Conservation (phyloP, 495 filamentous ascomycete genomes). For the Podospora bellae-mahoneyi region DNA sequence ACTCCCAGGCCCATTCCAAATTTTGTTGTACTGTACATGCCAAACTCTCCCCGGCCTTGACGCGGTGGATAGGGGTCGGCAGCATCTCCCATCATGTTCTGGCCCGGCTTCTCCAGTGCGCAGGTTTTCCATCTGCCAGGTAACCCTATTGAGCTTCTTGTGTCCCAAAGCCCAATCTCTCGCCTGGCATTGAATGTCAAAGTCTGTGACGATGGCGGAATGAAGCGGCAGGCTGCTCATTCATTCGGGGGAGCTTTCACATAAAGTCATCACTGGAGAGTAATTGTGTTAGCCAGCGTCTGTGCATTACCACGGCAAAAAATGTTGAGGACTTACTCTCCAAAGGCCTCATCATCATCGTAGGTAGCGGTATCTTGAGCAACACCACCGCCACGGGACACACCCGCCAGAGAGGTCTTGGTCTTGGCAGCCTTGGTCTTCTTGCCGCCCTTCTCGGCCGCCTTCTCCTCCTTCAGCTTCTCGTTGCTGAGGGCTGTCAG, state of each 20-base stretch:
- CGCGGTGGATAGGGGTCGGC: neutral
- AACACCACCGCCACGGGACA: constrained; percentile 51
- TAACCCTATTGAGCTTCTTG: neutral
- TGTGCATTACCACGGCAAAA: neutral
- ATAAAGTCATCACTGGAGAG: constrained; percentile 48
- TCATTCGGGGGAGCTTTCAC: constrained; percentile 35
- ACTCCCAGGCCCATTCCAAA: neutral
- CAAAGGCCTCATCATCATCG: constrained; percentile 64
- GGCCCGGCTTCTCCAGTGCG: neutral
- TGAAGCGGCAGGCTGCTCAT: neutral
- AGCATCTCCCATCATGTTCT: neutral
- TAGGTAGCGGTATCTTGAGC: constrained; percentile 70
- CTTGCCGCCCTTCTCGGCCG: constrained; percentile 89
- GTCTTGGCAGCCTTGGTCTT: constrained; percentile 94
- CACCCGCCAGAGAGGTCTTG: constrained; percentile 76
- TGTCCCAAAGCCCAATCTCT: neutral
- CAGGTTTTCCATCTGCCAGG: neutral
- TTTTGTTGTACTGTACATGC: neutral
- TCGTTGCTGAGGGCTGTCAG: constrained; percentile 88
- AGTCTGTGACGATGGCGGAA: neutral
- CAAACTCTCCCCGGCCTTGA: neutral
- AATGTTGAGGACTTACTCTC: constrained; percentile 58
- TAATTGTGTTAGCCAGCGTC: constrained; percentile 21
- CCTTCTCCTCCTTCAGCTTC: constrained; percentile 99
- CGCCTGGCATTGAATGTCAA: neutral